Evolutionary conservation across 169 alveolate species (phyloP), one percentile per base, ranked within the genome.

Genomic region (Plasmodium gaboni): DNA sequence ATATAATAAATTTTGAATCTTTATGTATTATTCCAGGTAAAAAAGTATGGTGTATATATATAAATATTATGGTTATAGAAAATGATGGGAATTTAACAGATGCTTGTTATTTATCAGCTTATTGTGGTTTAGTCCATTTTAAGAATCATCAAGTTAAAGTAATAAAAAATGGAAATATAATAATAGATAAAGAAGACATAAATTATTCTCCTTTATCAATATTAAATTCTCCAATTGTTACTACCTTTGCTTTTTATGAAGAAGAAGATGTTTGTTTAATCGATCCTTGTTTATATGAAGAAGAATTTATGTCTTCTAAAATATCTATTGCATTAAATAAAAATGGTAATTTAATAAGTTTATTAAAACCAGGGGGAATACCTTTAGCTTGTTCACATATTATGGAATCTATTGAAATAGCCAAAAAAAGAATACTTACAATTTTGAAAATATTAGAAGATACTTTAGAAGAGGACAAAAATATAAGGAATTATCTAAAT

Each of bases 61-160:
- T 76, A 48, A 76, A 61, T 13, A 76, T 76, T 76, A 32, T 65
- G 26, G 89, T 76, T 3, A 64, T 76, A 22, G 89, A 76, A 76
- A 76, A 76, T 64, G 89, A 76, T 50, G 89, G 89, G 0, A 76
- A 76, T 76, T 76, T 76, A 64, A 63, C 48, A 48, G 89, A 76
- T 57, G 46, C 89, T 6, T 76, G 89, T 50, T 76, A 64, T 76
- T 76, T 76, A 57, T 76, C 89, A 48, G 89, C 89, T 19, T 76
- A 76, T 57, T 63, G 89, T 64, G 89, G 60, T 1, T 64, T 76
- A 50, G 68, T 76, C 19, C 89, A 76, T 76, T 76, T 48, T 76
- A 48, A 74, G 63, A 76, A 76, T 24, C 63, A 64, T 32, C 68
- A 51, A 44, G 76, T 76, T 38, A 64, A 53, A 46, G 65, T 64